Conservation (phyloP, 768 basidiomycete species). For the Auriscalpium microsporum region DNA sequence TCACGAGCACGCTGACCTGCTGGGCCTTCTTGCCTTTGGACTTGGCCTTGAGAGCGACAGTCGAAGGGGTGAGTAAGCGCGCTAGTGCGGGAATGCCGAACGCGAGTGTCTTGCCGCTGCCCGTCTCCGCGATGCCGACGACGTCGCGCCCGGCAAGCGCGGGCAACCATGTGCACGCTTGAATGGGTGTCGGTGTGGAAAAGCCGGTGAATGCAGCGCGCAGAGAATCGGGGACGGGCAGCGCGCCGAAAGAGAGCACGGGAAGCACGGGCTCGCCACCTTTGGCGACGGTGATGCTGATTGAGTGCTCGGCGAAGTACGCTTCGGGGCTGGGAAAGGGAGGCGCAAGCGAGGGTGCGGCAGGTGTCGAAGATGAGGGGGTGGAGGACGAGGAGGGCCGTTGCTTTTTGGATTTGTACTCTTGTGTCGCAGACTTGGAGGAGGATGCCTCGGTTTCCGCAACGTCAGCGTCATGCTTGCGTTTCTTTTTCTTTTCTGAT, state of each 20-base stretch:
- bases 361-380: slow-evolving; percentile 7
- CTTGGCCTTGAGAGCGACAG: slow-evolving; percentile 24
- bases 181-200: slow-evolving; percentile 88
- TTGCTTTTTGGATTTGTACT: slow-evolving; percentile 31
- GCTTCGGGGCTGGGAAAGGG: slow-evolving; percentile 11
- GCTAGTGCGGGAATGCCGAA: slow-evolving; percentile 90
- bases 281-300: slow-evolving; percentile 58
- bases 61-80: slow-evolving; percentile 35
- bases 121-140: slow-evolving; percentile 95
- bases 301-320: slow-evolving; percentile 64
- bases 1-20: slow-evolving; percentile 41
- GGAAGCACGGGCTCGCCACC: slow-evolving; percentile 46
- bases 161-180: slow-evolving; percentile 91
- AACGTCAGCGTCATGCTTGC: not conserved
- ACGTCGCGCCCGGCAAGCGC: slow-evolving; percentile 78
- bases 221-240: slow-evolving; percentile 58
- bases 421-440: slow-evolving; percentile 23
- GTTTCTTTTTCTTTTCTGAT: slow-evolving; percentile 11
- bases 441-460: not conserved
- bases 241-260: slow-evolving; percentile 63
- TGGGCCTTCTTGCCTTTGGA: slow-evolving; percentile 23
- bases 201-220: slow-evolving; percentile 59
- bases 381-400: slow-evolving; percentile 22
- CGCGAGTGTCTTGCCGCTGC: slow-evolving; percentile 93
- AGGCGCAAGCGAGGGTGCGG: slow-evolving; percentile 14